These are phyloP conservation scores for Fusarium sp. DNA, from an alignment of 2,329 filamentous ascomycete genomes.

Conservation along the genomic window DNA sequence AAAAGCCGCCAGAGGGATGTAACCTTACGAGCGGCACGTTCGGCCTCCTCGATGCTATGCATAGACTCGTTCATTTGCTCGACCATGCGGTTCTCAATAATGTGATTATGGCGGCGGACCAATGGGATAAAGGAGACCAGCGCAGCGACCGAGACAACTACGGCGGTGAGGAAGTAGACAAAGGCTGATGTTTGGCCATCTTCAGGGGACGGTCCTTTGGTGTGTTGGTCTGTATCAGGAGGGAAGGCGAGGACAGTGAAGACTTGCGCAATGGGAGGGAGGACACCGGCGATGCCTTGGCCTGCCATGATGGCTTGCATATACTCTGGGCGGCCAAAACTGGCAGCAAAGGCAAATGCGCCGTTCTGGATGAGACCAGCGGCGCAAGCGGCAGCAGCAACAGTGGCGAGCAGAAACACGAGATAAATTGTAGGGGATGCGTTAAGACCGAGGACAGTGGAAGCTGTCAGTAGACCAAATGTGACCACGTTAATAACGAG, in stretches of 20 bases:
- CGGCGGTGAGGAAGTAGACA: slow-evolving; percentile 91
- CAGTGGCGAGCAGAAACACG: slow-evolving; percentile 83
- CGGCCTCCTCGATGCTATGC: slow-evolving; percentile 65
- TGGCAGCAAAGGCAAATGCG: slow-evolving; percentile 89
- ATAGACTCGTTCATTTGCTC: slow-evolving; percentile 64
- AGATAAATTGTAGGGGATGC: slow-evolving; percentile 78
- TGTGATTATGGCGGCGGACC: slow-evolving; percentile 69
- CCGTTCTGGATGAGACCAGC: slow-evolving; percentile 93
- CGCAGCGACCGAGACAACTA: slow-evolving; percentile 77
- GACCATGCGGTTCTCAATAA: slow-evolving; percentile 64
- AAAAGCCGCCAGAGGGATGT: slow-evolving; percentile 74
- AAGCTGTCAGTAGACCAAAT: slow-evolving; percentile 83
- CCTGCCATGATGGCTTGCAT: slow-evolving; percentile 97
- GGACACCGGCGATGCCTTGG: slow-evolving; percentile 90
- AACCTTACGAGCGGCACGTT: slow-evolving; percentile 64
- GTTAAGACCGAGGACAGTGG: slow-evolving; percentile 76
- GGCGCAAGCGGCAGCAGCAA: slow-evolving; percentile 81
- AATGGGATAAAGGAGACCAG: slow-evolving; percentile 82
- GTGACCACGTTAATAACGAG: slow-evolving; percentile 81
- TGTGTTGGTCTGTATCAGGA: slow-evolving; percentile 51
- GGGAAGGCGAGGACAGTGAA: slow-evolving; percentile 76
- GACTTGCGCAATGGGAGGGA: slow-evolving; percentile 90
- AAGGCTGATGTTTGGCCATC: slow-evolving; percentile 74
- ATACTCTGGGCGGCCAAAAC: slow-evolving; percentile 88
- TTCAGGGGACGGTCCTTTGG: slow-evolving; percentile 40